Base-by-base conservation (phyloP, 2,329 filamentous ascomycete genomes). In the Nemania serpens region DNA sequence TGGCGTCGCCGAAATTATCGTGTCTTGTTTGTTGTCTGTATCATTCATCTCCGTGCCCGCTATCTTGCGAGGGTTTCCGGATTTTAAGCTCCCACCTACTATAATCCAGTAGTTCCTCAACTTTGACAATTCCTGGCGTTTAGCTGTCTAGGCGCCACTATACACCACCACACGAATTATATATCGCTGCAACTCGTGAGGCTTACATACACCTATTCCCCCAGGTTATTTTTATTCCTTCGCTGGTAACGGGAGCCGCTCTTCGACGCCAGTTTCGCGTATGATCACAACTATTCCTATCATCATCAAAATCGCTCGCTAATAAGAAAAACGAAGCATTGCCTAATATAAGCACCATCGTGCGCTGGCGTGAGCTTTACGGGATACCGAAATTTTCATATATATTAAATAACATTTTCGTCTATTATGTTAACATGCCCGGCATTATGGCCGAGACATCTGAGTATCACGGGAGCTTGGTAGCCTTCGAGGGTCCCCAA, bases 401-500 rank as follows among this genome's bases (percentile, higher is more conserved):
- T 42, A 20, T 41, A 52, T 33, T 39, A 42, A 41, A 17, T 63
- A 37, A 34, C 36, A 22, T 51, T n/a, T 18, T 25, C 22, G 15
- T 49, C 39, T 55, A n/a, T 15, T 48, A 50, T 64, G 29, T 34
- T 18, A 58, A 34, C 25, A 66, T 58, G 59, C 33, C 46, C 49
- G 51, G 46, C 69, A 60, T 66, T 42, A 74, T 75, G 71, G 68
- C 46, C 29, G 42, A 63, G 36, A 55, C 68, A 53, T 65, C 66
- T 33, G 61, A 69, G 29, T 71, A 74, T 50, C 66, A 76, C 58
- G 84, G 85, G 48, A 83, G 79, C 69, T 73, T 88, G 55, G 78
- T 89, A 54, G 84, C 85, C 63, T 81, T 89, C 58, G 86, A 88
- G 69, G 86, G 86, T 5, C 78, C 83, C 34, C 68, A 74, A 22